These are phyloP conservation scores for Leccinellum luteum DNA, from an alignment of 768 basidiomycete genomes.

Conservation along the genomic window DNA sequence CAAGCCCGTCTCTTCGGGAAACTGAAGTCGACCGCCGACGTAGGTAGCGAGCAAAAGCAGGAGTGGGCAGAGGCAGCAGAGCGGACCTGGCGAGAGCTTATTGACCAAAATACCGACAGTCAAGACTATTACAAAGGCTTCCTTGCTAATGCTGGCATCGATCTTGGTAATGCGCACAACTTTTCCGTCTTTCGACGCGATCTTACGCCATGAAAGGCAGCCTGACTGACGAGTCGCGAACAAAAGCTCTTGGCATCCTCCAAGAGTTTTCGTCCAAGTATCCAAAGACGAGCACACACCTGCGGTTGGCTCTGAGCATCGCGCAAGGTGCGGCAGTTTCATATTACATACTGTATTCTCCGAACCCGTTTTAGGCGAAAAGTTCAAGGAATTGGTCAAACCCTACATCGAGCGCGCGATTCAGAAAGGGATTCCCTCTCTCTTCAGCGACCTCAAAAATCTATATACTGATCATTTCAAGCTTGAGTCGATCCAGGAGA, in stretches of 20 bases:
- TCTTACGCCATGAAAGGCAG: conserved; percentile 32
- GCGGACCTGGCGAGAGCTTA: conserved; percentile 73
- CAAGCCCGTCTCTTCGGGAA: conserved; percentile 78
- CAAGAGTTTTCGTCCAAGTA: conserved; percentile 57
- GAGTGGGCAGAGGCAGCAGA: conserved; percentile 66
- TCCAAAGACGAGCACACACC: conserved; percentile 69
- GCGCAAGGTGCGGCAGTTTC: conserved; percentile 42
- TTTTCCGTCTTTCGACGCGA: background rate
- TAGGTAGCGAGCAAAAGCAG: conserved; percentile 10
- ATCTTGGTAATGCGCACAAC: conserved; percentile 49
- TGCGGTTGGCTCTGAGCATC: conserved; percentile 69
- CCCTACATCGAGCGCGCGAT: conserved; percentile 71
- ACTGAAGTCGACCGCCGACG: conserved; percentile 28
- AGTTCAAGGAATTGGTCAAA: conserved; percentile 62
- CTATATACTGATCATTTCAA: conserved; percentile 71
- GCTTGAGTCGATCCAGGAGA: conserved; percentile 62
- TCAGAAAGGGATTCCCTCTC: conserved; percentile 84
- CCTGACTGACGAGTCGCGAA: conserved; percentile 47
- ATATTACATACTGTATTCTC: background rate
- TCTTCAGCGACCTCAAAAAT: conserved; percentile 89
- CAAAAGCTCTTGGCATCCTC: conserved; percentile 56
- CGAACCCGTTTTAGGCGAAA: conserved; percentile 43
- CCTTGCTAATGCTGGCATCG: conserved; percentile 61
- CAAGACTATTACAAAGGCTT: conserved; percentile 78
- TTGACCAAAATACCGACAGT: conserved; percentile 84